Conservation (phyloP, 2,329 filamentous ascomycete genomes). For the Gyromitra esculenta region DNA sequence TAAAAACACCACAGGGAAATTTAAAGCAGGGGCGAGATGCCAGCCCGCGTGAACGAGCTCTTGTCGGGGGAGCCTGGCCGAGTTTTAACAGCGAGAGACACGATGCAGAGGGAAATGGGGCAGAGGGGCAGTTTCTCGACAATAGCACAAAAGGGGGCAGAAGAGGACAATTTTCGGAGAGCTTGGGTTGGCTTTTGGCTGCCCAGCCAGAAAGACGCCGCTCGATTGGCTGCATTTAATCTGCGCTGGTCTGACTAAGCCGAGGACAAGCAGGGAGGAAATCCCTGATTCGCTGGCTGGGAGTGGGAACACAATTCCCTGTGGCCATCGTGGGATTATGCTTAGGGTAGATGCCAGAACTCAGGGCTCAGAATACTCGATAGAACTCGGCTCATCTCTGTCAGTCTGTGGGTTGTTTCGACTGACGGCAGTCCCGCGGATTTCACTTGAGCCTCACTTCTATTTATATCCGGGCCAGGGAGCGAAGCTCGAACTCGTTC, state of each 20-base stretch:
- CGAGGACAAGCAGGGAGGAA: not conserved
- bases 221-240: not conserved
- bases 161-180: not conserved
- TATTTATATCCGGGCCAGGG: not conserved
- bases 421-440: not conserved
- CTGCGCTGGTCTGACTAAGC: not conserved
- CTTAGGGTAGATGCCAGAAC: too few relatives aligned
- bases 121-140: not conserved
- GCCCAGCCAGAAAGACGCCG: not conserved
- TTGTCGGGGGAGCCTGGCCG: not conserved
- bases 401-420: not conserved
- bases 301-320: too few relatives aligned
- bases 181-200: not conserved
- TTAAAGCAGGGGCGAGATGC: constrained; percentile 38
- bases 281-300: not conserved
- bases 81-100: not conserved
- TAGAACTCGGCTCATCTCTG: too few relatives aligned
- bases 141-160: not conserved
- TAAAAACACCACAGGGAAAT: constrained; percentile 8
- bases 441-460: not conserved
- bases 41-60: constrained; percentile 25
- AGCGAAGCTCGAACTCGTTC: not conserved
- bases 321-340: too few relatives aligned
- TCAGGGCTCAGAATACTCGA: too few relatives aligned
- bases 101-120: not conserved